Conservation (phyloP, 257 asterid genomes). For the Solanum bulbocastanum region DNA sequence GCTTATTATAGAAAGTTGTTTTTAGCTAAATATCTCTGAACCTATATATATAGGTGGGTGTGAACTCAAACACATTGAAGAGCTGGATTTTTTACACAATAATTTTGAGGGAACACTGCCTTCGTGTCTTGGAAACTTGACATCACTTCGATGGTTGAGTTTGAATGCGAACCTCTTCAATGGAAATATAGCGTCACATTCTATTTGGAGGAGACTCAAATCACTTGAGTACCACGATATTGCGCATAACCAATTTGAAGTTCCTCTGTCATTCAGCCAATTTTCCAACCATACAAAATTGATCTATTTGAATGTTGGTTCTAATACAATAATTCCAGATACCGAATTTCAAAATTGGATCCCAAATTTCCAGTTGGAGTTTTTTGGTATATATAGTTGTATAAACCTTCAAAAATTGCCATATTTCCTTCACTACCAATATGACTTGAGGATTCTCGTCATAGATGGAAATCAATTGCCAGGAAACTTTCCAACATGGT, state of each 20-base stretch:
- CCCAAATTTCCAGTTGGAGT: not conserved
- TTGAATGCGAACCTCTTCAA: too few relatives aligned
- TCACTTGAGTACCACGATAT: not conserved
- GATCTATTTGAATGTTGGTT: not conserved
- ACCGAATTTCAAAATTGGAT: not conserved
- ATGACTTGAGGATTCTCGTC: not conserved
- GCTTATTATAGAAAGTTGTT: too few relatives aligned
- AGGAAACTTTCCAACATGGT: not conserved
- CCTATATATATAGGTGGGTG: not conserved
- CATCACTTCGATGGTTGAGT: not conserved
- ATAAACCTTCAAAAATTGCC: not conserved
- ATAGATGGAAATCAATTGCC: not conserved
- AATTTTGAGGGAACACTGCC: not conserved
- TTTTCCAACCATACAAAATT: not conserved
- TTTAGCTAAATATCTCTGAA: too few relatives aligned
- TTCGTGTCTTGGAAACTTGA: not conserved
- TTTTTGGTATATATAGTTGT: not conserved
- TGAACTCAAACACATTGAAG: not conserved
- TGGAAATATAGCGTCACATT: not conserved
- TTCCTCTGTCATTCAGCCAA: too few relatives aligned
- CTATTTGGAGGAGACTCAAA: not conserved
- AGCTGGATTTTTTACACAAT: fast-evolving
- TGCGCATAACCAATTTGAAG: too few relatives aligned
- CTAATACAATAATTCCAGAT: not conserved
- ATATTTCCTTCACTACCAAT: not conserved